Percentiles rank a stretch among this genome's conserved stretches.
Conservation (phyloP, 169 alveolate species). For the Plasmodium vivax region DNA sequence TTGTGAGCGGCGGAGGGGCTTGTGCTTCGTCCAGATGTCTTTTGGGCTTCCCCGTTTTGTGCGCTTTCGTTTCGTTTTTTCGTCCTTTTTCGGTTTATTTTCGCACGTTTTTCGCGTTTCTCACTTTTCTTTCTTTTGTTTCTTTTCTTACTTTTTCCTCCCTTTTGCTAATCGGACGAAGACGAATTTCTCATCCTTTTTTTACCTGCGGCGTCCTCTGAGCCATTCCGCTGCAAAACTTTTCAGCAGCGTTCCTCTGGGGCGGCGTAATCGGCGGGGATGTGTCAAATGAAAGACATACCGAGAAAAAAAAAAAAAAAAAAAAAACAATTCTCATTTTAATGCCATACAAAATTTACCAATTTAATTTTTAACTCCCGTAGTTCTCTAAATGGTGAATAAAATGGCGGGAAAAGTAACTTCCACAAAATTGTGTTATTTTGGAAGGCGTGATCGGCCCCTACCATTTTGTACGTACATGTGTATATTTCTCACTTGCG, state of each 20-base stretch:
- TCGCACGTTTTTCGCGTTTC: neutral
- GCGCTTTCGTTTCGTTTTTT: neutral
- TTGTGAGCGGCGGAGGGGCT: neutral
- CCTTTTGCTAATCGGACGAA: slow-evolving; percentile 9
- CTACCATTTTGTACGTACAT: neutral
- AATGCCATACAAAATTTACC: neutral
- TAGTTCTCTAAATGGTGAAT: neutral
- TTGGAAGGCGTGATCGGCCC: neutral
- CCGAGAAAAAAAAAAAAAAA: neutral
- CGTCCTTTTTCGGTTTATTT: neutral
- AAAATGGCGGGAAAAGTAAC: neutral
- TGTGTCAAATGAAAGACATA: neutral
- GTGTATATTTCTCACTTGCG: neutral
- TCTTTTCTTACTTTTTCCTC: neutral
- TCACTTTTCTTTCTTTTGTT: neutral
- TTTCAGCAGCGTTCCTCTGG: neutral
- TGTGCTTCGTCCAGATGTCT: neutral
- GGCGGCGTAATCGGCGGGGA: neutral
- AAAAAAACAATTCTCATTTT: neutral
- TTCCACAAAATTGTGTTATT: neutral
- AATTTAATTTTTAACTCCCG: neutral
- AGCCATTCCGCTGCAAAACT: no score
- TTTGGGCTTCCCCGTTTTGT: neutral
- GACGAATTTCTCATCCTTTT: neutral
- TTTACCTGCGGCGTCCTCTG: neutral